These are phyloP conservation scores for Pterulicium gracile DNA, from an alignment of 1,284 basidiomycete species.

Conservation along the genomic window DNA sequence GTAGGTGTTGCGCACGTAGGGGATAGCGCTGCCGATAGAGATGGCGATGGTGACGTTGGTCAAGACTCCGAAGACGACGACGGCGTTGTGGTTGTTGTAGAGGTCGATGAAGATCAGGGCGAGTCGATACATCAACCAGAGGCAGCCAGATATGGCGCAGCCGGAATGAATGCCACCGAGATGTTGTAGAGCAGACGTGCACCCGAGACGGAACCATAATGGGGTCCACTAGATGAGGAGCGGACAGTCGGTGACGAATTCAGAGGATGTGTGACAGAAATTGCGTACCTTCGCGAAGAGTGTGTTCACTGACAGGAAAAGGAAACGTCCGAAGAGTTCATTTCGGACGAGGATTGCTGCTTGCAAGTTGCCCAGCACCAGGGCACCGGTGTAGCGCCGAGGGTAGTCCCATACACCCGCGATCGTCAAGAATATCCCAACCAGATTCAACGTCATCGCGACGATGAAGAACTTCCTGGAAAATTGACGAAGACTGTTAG, in stretches of 20 bases:
- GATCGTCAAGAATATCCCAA: constrained; percentile 47
- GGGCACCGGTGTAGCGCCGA: constrained; percentile 43
- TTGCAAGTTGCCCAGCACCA: constrained; percentile 47
- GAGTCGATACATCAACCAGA: constrained; percentile 55
- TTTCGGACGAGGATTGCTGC: constrained; percentile 44
- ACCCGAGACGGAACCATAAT: constrained; percentile 55
- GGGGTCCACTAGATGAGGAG: constrained; percentile 46
- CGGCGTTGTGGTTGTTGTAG: constrained; percentile 35
- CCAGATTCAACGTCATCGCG: constrained; percentile 45
- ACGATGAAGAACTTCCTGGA: constrained; percentile 57
- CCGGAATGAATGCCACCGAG: constrained; percentile 70
- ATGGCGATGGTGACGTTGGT: constrained; percentile 45
- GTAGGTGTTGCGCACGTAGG: constrained; percentile 64
- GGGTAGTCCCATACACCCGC: constrained; percentile 59
- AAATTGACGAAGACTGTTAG: constrained; percentile 5
- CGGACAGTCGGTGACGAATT: too few species aligned
- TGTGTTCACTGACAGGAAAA: constrained; percentile 48
- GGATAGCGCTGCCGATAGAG: constrained; percentile 50
- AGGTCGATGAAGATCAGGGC: constrained; percentile 39
- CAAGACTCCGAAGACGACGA: constrained; percentile 47
- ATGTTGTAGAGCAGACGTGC: constrained; percentile 54
- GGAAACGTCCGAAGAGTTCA: constrained; percentile 48
- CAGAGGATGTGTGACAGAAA: too few species aligned
- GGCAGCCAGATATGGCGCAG: constrained; percentile 54
- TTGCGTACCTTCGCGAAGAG: constrained; percentile 50